Evolutionary conservation across 1,284 basidiomycete species (phyloP).

Genomic region (Ceratobasidium sp.): DNA sequence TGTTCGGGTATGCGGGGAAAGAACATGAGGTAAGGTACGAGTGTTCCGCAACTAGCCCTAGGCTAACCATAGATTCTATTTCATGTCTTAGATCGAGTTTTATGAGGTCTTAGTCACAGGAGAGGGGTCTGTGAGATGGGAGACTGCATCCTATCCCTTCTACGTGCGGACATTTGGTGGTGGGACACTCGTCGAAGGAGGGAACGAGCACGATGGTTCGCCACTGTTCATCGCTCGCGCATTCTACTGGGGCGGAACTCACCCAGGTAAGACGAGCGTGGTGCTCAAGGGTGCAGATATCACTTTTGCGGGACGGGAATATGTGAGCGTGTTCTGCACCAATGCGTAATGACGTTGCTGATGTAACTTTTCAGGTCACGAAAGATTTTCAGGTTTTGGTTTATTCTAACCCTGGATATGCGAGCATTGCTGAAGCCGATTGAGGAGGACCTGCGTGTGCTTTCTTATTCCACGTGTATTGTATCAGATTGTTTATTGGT

Average conservation of each 20-base stretch:
- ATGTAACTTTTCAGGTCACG: conserved; percentile 1
- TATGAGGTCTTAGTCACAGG: conserved; percentile 37
- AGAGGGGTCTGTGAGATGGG: conserved; percentile 26
- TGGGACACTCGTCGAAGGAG: conserved; percentile 29
- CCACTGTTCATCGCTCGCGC: conserved; percentile 31
- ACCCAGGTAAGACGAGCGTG: conserved; percentile 34
- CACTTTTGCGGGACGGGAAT: conserved; percentile 32
- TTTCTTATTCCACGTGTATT: no score
- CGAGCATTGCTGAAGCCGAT: background rate
- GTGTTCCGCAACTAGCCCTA: no score
- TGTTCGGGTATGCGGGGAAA: conserved; percentile 36
- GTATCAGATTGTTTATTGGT: no score
- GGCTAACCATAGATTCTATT: background rate
- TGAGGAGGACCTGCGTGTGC: no score
- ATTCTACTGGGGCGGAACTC: conserved; percentile 37
- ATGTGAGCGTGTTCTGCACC: conserved; percentile 4
- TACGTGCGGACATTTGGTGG: conserved; percentile 18
- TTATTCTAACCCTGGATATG: background rate
- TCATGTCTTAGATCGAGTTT: conserved; percentile 15
- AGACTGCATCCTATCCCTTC: conserved; percentile 33
- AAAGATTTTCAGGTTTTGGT: conserved; percentile 39
- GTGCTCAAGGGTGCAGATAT: conserved; percentile 38
- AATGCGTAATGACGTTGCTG: background rate
- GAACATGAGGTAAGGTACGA: conserved; percentile 36
- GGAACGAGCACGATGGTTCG: conserved; percentile 33